These are phyloP conservation scores for Aquanectria penicillioides DNA, from an alignment of 2,329 filamentous ascomycete species.

Conservation along the genomic window DNA sequence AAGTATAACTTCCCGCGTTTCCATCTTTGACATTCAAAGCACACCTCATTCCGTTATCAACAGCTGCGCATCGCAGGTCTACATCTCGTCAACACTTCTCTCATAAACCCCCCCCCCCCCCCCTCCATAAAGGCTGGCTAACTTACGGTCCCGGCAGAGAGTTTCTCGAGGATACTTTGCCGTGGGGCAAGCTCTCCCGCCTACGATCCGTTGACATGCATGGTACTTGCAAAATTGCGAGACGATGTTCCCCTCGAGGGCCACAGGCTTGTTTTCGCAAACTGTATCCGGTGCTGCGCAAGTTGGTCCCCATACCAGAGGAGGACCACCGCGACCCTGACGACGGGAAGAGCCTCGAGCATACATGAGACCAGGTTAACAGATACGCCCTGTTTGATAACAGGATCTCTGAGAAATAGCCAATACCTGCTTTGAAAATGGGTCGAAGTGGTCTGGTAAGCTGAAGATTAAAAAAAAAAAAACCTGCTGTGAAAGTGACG, in stretches of 20 bases:
- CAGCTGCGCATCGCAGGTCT: constrained; percentile 38
- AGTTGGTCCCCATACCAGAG: background rate
- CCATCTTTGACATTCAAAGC: constrained; percentile 34
- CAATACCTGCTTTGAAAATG: too few relatives aligned
- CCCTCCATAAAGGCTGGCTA: too few relatives aligned
- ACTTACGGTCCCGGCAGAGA: constrained; percentile 40
- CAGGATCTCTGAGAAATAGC: too few relatives aligned
- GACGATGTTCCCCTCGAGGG: constrained; percentile 24
- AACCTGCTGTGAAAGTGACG: background rate
- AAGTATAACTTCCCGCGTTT: constrained; percentile 23
- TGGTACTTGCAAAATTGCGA: constrained; percentile 40
- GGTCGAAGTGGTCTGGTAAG: too few relatives aligned
- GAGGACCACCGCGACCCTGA: background rate
- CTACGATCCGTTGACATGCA: constrained; percentile 39
- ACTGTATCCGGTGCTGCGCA: constrained; percentile 37
- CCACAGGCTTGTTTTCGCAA: constrained; percentile 30
- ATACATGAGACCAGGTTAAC: too few relatives aligned
- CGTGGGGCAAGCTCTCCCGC: constrained; percentile 28
- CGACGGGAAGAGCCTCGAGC: background rate
- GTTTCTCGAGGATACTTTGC: constrained; percentile 36
- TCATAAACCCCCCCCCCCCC: too few relatives aligned
- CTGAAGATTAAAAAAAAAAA: too few relatives aligned
- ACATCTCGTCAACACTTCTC: constrained; percentile 13
- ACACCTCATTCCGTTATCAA: constrained; percentile 38
- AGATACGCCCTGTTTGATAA: background rate